Conservation (phyloP, 345 rosid genomes). For the Lepidium africanum region DNA sequence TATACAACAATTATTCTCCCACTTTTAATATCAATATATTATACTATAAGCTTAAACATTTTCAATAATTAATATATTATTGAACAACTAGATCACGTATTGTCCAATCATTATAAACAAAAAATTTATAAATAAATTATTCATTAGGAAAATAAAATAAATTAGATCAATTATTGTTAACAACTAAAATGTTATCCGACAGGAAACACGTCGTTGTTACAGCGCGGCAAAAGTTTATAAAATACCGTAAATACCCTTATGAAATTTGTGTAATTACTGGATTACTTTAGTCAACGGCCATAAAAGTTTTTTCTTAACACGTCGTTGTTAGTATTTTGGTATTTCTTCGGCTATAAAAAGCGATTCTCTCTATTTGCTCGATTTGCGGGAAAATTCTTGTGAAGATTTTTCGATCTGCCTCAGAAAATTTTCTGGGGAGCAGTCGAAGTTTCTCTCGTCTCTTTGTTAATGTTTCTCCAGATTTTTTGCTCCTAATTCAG, state of each 20-base stretch:
- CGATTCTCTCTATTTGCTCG: slow-evolving; percentile 8
- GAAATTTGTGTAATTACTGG: not conserved
- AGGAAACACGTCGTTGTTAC: slow-evolving; percentile 15
- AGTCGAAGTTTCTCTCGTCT: not conserved
- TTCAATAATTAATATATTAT: not conserved
- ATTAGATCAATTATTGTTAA: not conserved
- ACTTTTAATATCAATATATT: not conserved
- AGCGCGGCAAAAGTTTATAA: not conserved
- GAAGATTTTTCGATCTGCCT: slow-evolving; percentile 20
- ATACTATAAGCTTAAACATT: not conserved
- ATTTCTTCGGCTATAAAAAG: slow-evolving; percentile 14
- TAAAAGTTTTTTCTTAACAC: not conserved
- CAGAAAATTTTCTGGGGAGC: slow-evolving; percentile 16
- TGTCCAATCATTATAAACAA: not conserved
- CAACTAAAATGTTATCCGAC: not conserved
- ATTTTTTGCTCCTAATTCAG: slow-evolving; percentile 11
- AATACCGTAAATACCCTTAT: not conserved
- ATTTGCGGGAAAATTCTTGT: slow-evolving; percentile 22
- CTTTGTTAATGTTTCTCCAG: not conserved
- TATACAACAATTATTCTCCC: not conserved
- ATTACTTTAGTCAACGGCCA: slow-evolving; percentile 19
- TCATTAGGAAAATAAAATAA: not conserved
- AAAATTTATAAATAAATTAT: not conserved
- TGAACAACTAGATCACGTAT: not conserved
- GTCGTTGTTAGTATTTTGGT: not conserved